phyloP scores from a whole-genome alignment of 2,329 filamentous ascomycete genomes.

The Akanthomyces lecanii region DNA sequence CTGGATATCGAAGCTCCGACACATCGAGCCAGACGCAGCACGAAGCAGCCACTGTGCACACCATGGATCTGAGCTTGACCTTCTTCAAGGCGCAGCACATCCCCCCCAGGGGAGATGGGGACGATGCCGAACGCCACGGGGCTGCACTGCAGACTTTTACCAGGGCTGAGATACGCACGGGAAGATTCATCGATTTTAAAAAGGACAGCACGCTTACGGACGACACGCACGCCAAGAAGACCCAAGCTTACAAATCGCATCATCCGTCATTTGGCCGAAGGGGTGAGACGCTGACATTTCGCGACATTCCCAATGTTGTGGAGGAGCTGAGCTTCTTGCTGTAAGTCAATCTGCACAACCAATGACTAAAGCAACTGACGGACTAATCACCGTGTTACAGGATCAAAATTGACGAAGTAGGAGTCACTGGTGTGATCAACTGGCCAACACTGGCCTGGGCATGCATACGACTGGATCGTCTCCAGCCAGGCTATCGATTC shows the following conservation, averaged over 20 bases:
- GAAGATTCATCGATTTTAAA: constrained; percentile 45
- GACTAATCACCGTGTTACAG: constrained; percentile 29
- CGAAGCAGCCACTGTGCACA: constrained; percentile 45
- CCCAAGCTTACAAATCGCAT: constrained; percentile 50
- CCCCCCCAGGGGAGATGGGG: constrained; percentile 29
- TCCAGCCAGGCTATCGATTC: constrained; percentile 52
- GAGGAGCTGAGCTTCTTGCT: constrained; percentile 69
- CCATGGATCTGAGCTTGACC: constrained; percentile 65
- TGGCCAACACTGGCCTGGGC: constrained; percentile 48
- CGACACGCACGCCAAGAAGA: constrained; percentile 57
- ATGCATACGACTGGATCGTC: constrained; percentile 56
- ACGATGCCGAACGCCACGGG: constrained; percentile 27
- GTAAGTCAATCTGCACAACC: constrained; percentile 42
- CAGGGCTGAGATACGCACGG: constrained; percentile 76
- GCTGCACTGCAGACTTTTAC: constrained; percentile 62
- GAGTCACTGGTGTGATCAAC: constrained; percentile 30
- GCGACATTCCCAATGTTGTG: constrained; percentile 53
- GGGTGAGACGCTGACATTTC: constrained; percentile 56
- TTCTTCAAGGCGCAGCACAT: constrained; percentile 74
- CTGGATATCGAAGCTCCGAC: constrained; percentile 59
- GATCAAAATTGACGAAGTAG: constrained; percentile 51
- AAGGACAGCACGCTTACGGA: constrained; percentile 36
- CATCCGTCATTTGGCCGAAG: constrained; percentile 58
- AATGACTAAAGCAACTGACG: not conserved
- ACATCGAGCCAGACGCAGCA: constrained; percentile 38